phyloP scores from a whole-genome alignment of 2,329 filamentous ascomycete genomes.

The Fusarium sp. region DNA sequence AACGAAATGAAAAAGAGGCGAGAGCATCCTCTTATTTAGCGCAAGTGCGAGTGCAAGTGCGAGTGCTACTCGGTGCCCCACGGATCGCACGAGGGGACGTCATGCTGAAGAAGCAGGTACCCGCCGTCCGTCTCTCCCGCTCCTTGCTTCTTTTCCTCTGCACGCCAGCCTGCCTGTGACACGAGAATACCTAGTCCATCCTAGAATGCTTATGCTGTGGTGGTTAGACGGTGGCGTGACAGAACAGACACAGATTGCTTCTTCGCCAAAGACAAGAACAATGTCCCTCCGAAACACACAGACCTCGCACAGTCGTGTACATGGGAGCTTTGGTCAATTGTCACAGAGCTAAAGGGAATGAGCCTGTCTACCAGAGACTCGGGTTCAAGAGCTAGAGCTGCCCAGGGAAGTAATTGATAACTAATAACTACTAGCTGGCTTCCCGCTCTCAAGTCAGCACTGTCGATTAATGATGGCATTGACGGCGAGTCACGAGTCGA shows the following conservation, averaged over 20 bases:
- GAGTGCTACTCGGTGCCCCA: no score
- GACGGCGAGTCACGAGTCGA: not conserved
- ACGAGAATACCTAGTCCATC: no score
- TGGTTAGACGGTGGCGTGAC: slow-evolving; percentile 13
- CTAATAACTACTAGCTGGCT: no score
- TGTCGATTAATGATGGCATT: not conserved
- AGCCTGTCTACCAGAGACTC: not conserved
- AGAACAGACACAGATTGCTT: slow-evolving; percentile 2
- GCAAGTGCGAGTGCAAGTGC: not conserved
- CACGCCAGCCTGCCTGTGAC: no score
- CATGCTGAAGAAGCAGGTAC: slow-evolving; percentile 12
- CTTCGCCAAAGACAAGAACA: not conserved
- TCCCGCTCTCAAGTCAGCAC: not conserved
- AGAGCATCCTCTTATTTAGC: slow-evolving; percentile 22
- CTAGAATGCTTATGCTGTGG: not conserved
- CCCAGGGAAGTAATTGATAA: no score
- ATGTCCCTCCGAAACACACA: slow-evolving; percentile 22
- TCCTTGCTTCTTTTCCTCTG: no score
- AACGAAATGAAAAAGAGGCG: slow-evolving; percentile 35
- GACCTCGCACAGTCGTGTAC: slow-evolving; percentile 18
- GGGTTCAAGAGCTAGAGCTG: no score
- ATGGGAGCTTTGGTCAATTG: slow-evolving; percentile 6
- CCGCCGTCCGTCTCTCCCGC: not conserved
- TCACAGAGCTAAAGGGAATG: slow-evolving; percentile 20
- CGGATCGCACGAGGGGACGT: slow-evolving; percentile 35